A percentile compares a stretch with the other conserved stretches of the same genome.
Evolutionary conservation across 2,329 filamentous ascomycete genomes (phyloP).

Genomic region (Botrytis fabae): DNA sequence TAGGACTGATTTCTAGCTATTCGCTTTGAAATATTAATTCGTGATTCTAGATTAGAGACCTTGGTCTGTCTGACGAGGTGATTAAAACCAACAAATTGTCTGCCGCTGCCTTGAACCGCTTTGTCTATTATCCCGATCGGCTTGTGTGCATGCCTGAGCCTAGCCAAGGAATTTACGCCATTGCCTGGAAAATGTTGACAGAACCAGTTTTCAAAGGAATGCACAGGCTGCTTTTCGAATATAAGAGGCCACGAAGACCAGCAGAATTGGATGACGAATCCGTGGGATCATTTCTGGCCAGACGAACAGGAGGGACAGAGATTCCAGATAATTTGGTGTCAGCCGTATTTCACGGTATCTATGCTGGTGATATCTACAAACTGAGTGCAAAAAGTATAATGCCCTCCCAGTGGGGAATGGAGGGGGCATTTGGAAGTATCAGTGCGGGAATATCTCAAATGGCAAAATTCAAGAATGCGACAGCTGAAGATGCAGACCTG

Average conservation of each 20-base stretch:
- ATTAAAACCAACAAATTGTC: constrained; percentile 52
- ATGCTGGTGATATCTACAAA: constrained; percentile 82
- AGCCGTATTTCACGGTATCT: constrained; percentile 81
- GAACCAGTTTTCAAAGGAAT: constrained; percentile 58
- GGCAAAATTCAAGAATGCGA: background rate
- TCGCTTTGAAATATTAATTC: constrained; percentile 27
- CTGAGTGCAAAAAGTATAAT: constrained; percentile 69
- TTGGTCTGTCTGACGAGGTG: constrained; percentile 58
- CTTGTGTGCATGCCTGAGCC: constrained; percentile 63
- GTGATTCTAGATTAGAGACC: constrained; percentile 52
- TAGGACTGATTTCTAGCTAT: constrained; percentile 21
- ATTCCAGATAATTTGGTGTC: constrained; percentile 73
- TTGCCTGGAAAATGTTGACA: constrained; percentile 43
- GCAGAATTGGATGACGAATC: constrained; percentile 61
- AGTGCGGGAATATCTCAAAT: constrained; percentile 13
- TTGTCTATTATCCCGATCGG: constrained; percentile 85
- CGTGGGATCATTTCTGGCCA: constrained; percentile 64
- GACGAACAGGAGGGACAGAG: constrained; percentile 52
- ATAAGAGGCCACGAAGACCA: constrained; percentile 41
- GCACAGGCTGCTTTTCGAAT: constrained; percentile 35
- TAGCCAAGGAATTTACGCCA: constrained; percentile 40
- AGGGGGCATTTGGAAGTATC: constrained; percentile 30
- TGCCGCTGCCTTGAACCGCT: constrained; percentile 63
- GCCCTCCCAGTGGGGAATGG: constrained; percentile 32
- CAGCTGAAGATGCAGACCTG: constrained; percentile 11